Base-by-base conservation (phyloP, 768 basidiomycete genomes). In the Pholiota microspora region DNA sequence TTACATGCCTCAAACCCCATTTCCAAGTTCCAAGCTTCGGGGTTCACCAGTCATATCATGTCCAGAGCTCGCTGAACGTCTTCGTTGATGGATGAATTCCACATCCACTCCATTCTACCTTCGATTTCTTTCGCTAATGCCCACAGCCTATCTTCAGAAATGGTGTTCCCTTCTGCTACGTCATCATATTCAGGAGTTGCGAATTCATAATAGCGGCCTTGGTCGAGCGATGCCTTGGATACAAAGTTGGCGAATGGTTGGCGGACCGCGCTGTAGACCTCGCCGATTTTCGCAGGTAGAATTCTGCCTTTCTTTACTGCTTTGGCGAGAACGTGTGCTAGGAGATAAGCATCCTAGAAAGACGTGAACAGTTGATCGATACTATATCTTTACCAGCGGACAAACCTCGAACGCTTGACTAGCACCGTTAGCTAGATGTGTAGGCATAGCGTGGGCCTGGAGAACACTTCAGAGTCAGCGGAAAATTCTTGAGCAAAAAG, bases 391-490 rank as follows among this genome's bases (percentile, higher is more conserved):
- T 18, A 13, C 25, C 21, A 28, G 6, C 10, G 16, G 10, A 10
- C 71, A 47, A 55, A 76, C 77, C 64, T 80, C 80, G 13, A 80
- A 70, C 0, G 78, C 78, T 49, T 77, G 77, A 7, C 77, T 73
- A 1, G 77, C 80, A 2, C 79, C 79, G 0, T 73, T 71, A 0
- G 74, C 78, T 52, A 76, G 69, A 57, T 78, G 71, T 0, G 78
- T 77, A 3, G 72, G 66, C 71, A 78, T 77, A 0, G 73, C 77
- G 62, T 81, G 78, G 0, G 77, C 78, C 78, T 68, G 4, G 47
- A 32, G 36, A 12, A 1, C 40, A 28, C 4, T 21, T 31, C 3
- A n/a, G 15, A 9, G 13, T 13, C n/a, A n/a, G n/a, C n/a, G n/a
- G n/a, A n/a, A n/a, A n/a, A n/a, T n/a, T n/a, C n/a, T n/a, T n/a